Percentiles rank a stretch among this genome's conserved stretches.
phyloP scores from a whole-genome alignment of 805 yeast species.

The Grigorovia transvaalensis region DNA sequence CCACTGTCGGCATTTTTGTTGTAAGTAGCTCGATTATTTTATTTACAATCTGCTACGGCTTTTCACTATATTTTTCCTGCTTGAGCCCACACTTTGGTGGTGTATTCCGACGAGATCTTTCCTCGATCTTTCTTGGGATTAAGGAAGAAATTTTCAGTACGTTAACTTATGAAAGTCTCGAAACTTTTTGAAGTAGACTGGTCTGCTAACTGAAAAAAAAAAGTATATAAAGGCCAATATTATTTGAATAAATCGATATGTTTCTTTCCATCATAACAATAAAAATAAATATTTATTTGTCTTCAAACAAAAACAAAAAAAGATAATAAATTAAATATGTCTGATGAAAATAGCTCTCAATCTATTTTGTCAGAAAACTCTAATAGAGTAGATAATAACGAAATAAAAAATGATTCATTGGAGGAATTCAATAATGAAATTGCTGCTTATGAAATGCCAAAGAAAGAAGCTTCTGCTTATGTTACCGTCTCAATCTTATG shows the following conservation, averaged over 20 bases:
- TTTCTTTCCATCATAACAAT: background rate
- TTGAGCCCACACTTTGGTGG: too few relatives aligned
- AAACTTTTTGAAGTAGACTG: too few relatives aligned
- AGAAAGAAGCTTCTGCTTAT: slow-evolving; percentile 29
- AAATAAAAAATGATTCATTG: background rate
- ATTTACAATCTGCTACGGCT: too few relatives aligned
- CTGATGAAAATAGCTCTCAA: slow-evolving; percentile 3
- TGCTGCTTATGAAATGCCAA: slow-evolving; percentile 17
- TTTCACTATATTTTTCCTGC: too few relatives aligned
- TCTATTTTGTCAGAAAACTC: slow-evolving; percentile 2
- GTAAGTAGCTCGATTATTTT: too few relatives aligned
- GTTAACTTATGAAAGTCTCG: too few relatives aligned
- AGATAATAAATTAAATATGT: background rate
- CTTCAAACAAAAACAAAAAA: background rate
- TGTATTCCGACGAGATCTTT: background rate
- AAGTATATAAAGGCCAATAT: background rate
- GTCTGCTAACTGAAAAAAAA: background rate
- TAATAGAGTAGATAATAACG: slow-evolving; percentile 1
- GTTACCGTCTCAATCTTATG: slow-evolving; percentile 26
- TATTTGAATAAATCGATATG: background rate
- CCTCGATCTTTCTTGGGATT: background rate
- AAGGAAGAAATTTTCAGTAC: too few relatives aligned
- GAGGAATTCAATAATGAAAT: background rate
- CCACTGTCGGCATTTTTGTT: too few relatives aligned
- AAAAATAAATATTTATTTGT: background rate